Evolutionary conservation across 495 filamentous ascomycete genomes (phyloP).

Genomic region (Talaromyces liani): DNA sequence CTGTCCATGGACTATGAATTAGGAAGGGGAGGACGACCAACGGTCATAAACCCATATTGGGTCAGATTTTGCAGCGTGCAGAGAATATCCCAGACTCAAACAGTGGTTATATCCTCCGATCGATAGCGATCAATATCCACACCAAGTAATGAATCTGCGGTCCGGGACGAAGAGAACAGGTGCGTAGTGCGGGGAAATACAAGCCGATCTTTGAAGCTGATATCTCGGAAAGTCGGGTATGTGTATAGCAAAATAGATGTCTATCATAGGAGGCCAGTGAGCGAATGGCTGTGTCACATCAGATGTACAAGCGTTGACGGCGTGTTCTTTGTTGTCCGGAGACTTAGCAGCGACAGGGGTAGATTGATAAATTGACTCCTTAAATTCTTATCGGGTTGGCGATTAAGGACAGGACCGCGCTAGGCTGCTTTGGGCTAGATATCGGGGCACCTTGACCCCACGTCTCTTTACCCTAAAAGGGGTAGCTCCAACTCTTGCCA

Average conservation of each 20-base stretch:
- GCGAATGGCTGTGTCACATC: neutral
- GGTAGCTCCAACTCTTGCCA: neutral
- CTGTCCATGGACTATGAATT: conserved; percentile 31
- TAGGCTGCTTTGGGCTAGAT: neutral
- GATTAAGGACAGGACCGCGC: neutral
- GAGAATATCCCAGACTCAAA: neutral
- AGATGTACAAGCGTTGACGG: neutral
- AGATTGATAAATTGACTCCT: conserved; percentile 1
- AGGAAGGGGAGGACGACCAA: conserved; percentile 22
- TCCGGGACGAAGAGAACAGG: neutral
- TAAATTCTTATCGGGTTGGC: neutral
- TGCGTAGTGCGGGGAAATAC: neutral
- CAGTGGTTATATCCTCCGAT: neutral
- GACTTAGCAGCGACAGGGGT: neutral
- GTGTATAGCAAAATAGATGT: neutral
- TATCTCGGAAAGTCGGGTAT: neutral
- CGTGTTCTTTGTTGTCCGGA: neutral
- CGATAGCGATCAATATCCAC: neutral
- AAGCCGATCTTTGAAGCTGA: neutral
- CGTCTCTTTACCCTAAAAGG: neutral
- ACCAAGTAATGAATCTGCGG: neutral
- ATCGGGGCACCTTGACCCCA: neutral
- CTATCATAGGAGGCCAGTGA: neutral
- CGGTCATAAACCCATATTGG: neutral
- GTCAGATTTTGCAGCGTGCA: neutral